Evolutionary conservation across 306 rosid genomes (phyloP).

Genomic region (Biancaea sappan): DNA sequence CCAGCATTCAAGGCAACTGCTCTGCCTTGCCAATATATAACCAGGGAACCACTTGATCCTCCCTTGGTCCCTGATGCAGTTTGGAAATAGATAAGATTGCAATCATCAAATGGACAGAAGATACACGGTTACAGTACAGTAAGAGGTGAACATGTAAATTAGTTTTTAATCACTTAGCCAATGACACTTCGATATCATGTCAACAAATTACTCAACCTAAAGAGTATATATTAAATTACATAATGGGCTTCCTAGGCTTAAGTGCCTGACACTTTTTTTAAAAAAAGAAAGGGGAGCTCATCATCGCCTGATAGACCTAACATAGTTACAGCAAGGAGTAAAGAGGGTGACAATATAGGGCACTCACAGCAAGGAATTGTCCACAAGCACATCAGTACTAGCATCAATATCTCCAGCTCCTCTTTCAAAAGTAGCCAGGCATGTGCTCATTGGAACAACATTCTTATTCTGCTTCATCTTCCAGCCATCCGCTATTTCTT

Average conservation of each 20-base stretch:
- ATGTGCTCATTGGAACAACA: slow-evolving; percentile 82
- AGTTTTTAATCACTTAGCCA: too few relatives aligned
- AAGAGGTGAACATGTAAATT: slow-evolving; percentile 10
- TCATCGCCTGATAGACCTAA: too few relatives aligned
- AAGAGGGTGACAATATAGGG: slow-evolving; percentile 11
- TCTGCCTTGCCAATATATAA: slow-evolving; percentile 87
- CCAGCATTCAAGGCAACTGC: slow-evolving; percentile 96
- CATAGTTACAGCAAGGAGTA: too few relatives aligned
- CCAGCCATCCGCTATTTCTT: slow-evolving; percentile 99
- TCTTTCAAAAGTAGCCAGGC: slow-evolving; percentile 91
- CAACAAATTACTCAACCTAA: too few relatives aligned
- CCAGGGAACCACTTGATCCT: slow-evolving; percentile 95
- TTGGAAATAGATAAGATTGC: slow-evolving; percentile 45
- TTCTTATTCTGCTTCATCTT: slow-evolving; percentile 96
- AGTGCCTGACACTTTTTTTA: slow-evolving; percentile 1
- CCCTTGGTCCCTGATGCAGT: slow-evolving; percentile 99
- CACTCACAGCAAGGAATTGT: slow-evolving; percentile 83
- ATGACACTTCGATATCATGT: too few relatives aligned
- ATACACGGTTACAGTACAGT: not conserved
- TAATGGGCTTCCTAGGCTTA: not conserved
- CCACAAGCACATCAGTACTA: slow-evolving; percentile 82
- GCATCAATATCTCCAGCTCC: slow-evolving; percentile 97
- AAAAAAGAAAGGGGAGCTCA: too few relatives aligned
- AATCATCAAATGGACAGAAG: slow-evolving; percentile 4
- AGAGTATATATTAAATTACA: too few relatives aligned